Evolutionary conservation across 108 stramenopile genomes (phyloP), one percentile per base, ranked within the genome.

Genomic region (Cyclotella cryptica): DNA sequence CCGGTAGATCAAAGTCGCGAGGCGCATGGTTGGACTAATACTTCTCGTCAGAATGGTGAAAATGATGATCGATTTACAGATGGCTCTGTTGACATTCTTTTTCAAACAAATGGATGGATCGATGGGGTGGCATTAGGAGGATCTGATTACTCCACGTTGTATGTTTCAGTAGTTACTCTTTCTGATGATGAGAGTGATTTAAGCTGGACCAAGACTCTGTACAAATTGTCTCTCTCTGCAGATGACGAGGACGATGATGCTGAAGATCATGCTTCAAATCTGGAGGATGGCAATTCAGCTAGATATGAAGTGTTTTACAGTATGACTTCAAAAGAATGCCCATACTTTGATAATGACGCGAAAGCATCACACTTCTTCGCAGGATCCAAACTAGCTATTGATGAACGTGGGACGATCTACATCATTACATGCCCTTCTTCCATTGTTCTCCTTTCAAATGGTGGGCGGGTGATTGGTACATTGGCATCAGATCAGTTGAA

Each of bases 11-110:
- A 77, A 43, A 89, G 88, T 75, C 89, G 93, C 24, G 54, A 81
- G 15, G 93, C 93, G 3, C 93, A 93, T 82, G 67, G 57, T 18
- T 91, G 90, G 89, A 87, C 15, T 22, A 10, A 63, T 15, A 58
- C 77, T 7, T 60, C 73, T 11, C 44, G 21, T 54, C 21, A 40
- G 40, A 61, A 66, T 60, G 66, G 61, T 70, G 45, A 64, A 57
- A 40, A 22, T 17, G 66, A 68, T n/a, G n/a, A n/a, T n/a, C n/a
- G n/a, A n/a, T n/a, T n/a, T n/a, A n/a, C n/a, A 10, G 43, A 78
- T 18, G 45, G 69, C 40, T 24, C 19, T 7, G 26, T 84, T 46
- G 80, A 87, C 14, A 52, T 79, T 39, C 28, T 81, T 19, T 84
- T 84, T 66, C 60, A 61, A 51, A 53, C 26, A 3, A 35, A 42